Base-by-base conservation (phyloP, 495 filamentous ascomycete species). In the Filosporella fistucella region DNA sequence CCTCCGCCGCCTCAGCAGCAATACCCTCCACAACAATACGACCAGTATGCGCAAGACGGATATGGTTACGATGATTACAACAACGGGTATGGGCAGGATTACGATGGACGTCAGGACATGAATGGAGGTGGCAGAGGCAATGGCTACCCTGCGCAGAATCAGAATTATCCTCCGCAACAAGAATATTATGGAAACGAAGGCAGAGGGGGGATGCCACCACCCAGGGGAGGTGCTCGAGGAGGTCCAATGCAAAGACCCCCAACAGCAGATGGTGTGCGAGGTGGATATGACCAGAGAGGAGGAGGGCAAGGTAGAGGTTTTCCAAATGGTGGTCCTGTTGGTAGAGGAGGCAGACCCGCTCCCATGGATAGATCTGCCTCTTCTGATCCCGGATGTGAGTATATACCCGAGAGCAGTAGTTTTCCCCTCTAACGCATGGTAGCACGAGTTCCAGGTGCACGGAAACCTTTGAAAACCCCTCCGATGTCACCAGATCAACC, bases 21-120 rank as follows among this genome's bases (percentile, higher is more conserved):
- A 28, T 53, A 56, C 40, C 43, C 58, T 37, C 18, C 43, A 13
- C 61, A 65, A 55, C 41, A 71, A 47, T 54, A 76, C 57, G 62
- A 72, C 30, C 61, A 68, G 51, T 74, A 76, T 47, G 68, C 70
- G 49, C 73, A 79, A 49, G 73, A 78, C 47, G 77, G 71, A 20
- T 75, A 77, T 46, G 75, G 72, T 6, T 68, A 77, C 47, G 65
- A 74, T 56, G 71, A 64, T 12, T 71, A 72, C 50, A 59, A 65
- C 29, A 67, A 67, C 52, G 61, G 52, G 11, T 56, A 58, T 42
- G 51, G 45, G 22, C 44, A 62, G 29, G 48, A 56, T 1, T 59
- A 66, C 41, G 58, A 68, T 47, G 54, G 52, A 28, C 62, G 65
- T 49, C 65, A 70, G 14, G 65, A 67, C 42, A 65, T 65, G 35